Base-by-base conservation (phyloP, 2,329 filamentous ascomycete genomes). In the Pestalotiopsis fici region DNA sequence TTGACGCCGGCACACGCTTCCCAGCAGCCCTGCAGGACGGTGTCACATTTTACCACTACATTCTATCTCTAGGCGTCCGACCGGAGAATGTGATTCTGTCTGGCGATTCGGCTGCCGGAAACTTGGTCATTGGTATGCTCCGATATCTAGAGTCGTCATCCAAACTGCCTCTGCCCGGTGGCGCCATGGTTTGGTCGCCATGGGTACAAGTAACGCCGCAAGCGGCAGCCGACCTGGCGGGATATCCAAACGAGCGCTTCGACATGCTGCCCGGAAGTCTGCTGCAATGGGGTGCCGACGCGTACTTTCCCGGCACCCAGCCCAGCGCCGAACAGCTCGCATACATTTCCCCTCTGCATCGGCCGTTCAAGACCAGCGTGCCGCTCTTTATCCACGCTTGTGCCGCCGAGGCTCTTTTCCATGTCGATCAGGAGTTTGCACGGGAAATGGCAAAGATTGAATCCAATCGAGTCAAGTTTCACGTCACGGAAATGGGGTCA, bases 261-360 rank as follows among this genome's bases (percentile, higher is more conserved):
- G 71, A 72, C 12, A 61, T 25, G 7, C 28, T 61, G 11, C 11
- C 21, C 1, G 23, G 27, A 7, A 13, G 15, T 23, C 21, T 50
- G 21, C 66, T 70, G 2, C 65, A 70, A 21, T 71, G 65, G 71
- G 70, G 67, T 15, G 68, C 54, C 1, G 59, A 69, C n/a, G 56
- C 65, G 11, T 71, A 71, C 35, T 28, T 63, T 11, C 69, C 68
- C 1, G 23, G 67, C 25, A 12, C 28, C 5, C 12, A 66, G 25
- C 64, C 39, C 3, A 65, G 62, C 7, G 7, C 65, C 21, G 68
- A 69, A 47, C 61, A 71, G 12, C 60, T 66, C 23, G 68, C 64
- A 12, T 70, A 70, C 23, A 70, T 72, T 35, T 70, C 69, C 1
- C 69, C 71, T 1, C 13, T 72, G 11, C 23, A 71, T 25, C 68